Base-by-base conservation (phyloP, 768 basidiomycete genomes). In the Lactarius indigo region DNA sequence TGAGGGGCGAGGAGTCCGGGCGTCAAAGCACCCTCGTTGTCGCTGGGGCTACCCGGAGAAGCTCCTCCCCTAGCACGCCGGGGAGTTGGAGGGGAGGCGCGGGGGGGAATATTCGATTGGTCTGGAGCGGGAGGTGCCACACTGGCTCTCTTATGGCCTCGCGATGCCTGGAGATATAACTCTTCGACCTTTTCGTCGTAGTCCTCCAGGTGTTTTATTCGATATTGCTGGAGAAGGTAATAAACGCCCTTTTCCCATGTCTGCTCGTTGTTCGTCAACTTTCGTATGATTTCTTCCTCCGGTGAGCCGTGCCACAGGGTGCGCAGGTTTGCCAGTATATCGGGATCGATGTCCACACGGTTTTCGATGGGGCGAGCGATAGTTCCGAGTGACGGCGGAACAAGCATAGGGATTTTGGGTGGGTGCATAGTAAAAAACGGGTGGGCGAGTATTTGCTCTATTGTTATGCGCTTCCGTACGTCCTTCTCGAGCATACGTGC, bases 191-290 rank as follows among this genome's bases (percentile, higher is more conserved):
- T 67, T 64, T 85, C 82, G 64, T 90, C 86, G 58, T 90, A 89
- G 63, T 90, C 89, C 72, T 91, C 89, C 52, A 92, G 75, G 63
- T 88, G 87, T 70, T 83, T 85, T 59, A 84, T 84, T 54, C 95
- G 86, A 77, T 97, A 98, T 69, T 86, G 87, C 63, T 89, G 81
- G n/a, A 99, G 82, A 5, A 98, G 79, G 73, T 92, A 88, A 76
- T 99, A 99, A 57, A 98, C 91, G 0, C 92, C 93, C 78, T 99
- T 98, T 75, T 98, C 94, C 91, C 94, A 96, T 33, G 90, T 96
- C 59, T 87, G 87, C 63, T 88, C 85, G 60, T 79, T 72, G 72
- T 82, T 87, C 73, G 78, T 81, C 72, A 99, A 79, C 61, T 84
- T 87, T 58, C 84, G 81, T 58, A 87, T 80, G 63, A 98, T 87